Conservation (phyloP, 2,329 filamentous ascomycete species). For the Westerdykella ornata region DNA sequence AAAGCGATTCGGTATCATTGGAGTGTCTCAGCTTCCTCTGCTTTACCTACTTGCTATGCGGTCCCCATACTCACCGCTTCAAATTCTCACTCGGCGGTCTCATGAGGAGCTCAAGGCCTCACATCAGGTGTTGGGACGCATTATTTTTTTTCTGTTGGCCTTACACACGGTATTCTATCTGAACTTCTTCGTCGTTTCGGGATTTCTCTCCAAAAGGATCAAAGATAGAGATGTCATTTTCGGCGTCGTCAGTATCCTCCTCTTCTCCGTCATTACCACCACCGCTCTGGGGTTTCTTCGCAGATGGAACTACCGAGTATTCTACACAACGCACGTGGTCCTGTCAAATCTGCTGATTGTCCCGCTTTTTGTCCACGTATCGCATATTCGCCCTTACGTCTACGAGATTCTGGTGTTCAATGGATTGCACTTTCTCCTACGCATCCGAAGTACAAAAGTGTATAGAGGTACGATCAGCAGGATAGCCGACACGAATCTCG, state of each 20-base stretch:
- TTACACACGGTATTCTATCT: conserved; percentile 52
- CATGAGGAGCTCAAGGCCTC: conserved; percentile 52
- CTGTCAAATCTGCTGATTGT: conserved; percentile 46
- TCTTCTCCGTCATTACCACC: conserved; percentile 42
- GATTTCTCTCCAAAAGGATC: conserved; percentile 48
- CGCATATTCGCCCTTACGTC: conserved; percentile 50
- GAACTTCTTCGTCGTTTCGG: conserved; percentile 50
- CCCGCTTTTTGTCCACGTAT: conserved; percentile 50
- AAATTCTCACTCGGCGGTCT: conserved; percentile 47
- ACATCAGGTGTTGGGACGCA: conserved; percentile 53
- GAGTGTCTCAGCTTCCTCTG: conserved; percentile 52
- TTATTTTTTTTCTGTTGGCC: conserved; percentile 47
- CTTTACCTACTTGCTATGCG: conserved; percentile 53
- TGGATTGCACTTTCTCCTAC: conserved; percentile 39
- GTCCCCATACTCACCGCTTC: conserved; percentile 46
- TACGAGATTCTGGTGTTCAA: conserved; percentile 46
- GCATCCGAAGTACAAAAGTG: conserved; percentile 30
- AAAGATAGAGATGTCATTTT: conserved; percentile 52
- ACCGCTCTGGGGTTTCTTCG: conserved; percentile 46
- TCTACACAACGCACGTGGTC: conserved; percentile 51
- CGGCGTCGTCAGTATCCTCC: conserved; percentile 45
- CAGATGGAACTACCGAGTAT: conserved; percentile 45
- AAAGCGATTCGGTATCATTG: conserved; percentile 55
- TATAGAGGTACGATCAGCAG: conserved; percentile 35
- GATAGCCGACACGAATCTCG: conserved; percentile 39